phyloP scores from a whole-genome alignment of 225 moss, liverwort and hornwort genomes.

The Marchantia polymorpha region DNA sequence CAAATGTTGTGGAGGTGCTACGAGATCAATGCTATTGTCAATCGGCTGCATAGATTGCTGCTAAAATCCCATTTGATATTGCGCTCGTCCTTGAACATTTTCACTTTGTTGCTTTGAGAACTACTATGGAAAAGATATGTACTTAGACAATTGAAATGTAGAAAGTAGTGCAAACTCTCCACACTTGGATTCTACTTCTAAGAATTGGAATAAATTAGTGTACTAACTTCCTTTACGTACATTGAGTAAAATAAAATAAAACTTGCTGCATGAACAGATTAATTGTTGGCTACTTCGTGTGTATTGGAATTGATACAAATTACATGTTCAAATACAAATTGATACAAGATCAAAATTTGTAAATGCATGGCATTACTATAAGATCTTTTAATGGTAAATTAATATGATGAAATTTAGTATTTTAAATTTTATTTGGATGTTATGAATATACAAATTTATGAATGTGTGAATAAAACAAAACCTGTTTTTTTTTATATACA shows the following conservation, averaged over 20 bases:
- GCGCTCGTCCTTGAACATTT: background rate
- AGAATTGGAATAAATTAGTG: background rate
- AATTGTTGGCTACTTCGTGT: constrained; percentile 16
- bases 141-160: background rate
- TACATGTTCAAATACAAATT: no score
- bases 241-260: constrained; percentile 14
- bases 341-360: no score
- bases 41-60: background rate
- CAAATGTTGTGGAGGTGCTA: background rate
- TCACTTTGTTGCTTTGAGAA: background rate
- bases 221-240: background rate
- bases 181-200: background rate
- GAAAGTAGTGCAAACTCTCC: background rate
- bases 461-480: no score
- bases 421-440: no score
- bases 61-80: background rate
- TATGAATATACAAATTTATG: no score
- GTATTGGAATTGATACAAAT: no score
- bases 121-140: background rate
- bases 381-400: no score
- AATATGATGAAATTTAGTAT: no score
- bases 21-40: background rate
- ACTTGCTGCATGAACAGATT: constrained; percentile 30
- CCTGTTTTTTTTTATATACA: no score
- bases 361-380: no score